A percentile compares a stretch with the other conserved stretches of the same genome.
phyloP scores from a whole-genome alignment of 257 asterid genomes.

The Forsythia suspensa region DNA sequence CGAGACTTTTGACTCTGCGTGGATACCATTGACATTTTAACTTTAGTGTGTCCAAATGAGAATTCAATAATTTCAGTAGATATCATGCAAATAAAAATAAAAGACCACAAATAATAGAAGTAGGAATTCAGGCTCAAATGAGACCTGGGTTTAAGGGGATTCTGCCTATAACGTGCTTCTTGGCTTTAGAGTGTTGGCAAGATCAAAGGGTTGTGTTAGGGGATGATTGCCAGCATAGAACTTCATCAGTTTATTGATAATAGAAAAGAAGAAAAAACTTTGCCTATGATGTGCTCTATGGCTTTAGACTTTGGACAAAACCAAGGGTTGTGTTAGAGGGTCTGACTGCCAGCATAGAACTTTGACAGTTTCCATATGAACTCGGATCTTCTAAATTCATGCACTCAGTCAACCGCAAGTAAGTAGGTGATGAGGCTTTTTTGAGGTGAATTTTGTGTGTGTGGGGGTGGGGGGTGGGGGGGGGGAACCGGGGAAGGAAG shows the following conservation, averaged over 20 bases:
- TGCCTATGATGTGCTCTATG: background rate
- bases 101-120: background rate
- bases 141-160: slow-evolving; percentile 14
- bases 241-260: background rate
- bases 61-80: slow-evolving; percentile 16
- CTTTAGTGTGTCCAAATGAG: slow-evolving; percentile 14
- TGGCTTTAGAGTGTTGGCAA: background rate
- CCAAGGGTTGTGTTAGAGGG: background rate
- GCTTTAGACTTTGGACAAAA: background rate
- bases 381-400: background rate
- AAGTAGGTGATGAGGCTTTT: too few species aligned
- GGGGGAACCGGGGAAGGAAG: background rate
- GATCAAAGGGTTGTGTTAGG: background rate
- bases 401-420: background rate
- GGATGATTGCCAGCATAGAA: background rate
- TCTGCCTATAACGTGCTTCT: background rate
- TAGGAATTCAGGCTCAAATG: slow-evolving; percentile 3
- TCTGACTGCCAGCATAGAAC: background rate
- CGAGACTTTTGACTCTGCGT: slow-evolving; percentile 95
- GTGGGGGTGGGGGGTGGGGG: background rate
- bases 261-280: background rate
- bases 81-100: background rate
- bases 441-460: too few species aligned
- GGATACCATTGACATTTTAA: slow-evolving; percentile 5
- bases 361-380: background rate